Base-by-base conservation (phyloP, 345 rosid genomes). In the Turritis glabra region DNA sequence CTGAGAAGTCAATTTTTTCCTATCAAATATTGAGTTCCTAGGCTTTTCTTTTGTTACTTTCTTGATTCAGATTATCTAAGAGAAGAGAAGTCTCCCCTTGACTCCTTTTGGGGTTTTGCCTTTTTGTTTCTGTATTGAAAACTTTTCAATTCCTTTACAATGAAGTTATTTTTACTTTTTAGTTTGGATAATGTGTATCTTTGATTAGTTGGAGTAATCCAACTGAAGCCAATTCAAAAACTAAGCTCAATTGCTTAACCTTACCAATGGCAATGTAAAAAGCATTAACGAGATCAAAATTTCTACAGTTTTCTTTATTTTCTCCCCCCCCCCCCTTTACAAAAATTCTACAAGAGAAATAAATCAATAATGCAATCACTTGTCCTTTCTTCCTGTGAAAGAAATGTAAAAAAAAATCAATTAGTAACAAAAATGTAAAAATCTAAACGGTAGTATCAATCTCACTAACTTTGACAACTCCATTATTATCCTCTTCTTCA, bases 401-500 rank as follows among this genome's bases (percentile, higher is more conserved):
- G 5, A 38, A 68, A 63, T 5, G 25, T 35, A 58, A 14, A 2
- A 63, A 19, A 32, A 9, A 1, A 72, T 46, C 29, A 69, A 61
- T 12, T 55, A 48, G 51, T 60, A 44, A 63, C 54, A 76, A 69
- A 69, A 62, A 15, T 25, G 1, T 41, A 27, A 54, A 61, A 60
- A 5, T 13, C 77, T 82, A 82, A 64, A 85, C 86, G 11, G 53
- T 68, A 26, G 35, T 41, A 67, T 67, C 71, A 66, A 53, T 68
- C 25, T 85, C 89, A 67, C 38, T 54, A 40, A 27, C 81, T 73
- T 85, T 87, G 2, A 40, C 83, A 54, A 29, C 19, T 11, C 61
- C 69, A 71, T 53, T 46, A 44, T 33, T 67, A 38, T 30, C 60
- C 3, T 30, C 41, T 41, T 30, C 59, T 14, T 73, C 70, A 15